A percentile compares a stretch with the other conserved stretches of the same genome.
These are phyloP conservation scores for Suhomyces anneliseae DNA, from an alignment of 1,139 yeast genomes.

Conservation along the genomic window DNA sequence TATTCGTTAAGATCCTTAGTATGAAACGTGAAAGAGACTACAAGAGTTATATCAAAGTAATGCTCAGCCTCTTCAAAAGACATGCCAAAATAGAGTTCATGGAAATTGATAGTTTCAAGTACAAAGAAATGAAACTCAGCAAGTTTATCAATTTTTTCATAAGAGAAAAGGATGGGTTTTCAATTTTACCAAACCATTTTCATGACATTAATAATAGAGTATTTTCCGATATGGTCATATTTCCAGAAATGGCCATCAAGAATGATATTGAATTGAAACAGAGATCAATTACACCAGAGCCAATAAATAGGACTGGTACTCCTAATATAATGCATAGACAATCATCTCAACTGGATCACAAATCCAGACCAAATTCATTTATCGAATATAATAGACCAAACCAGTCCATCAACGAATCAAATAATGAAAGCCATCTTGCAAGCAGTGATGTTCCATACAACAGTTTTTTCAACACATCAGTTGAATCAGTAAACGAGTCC, in stretches of 20 bases:
- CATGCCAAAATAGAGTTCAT: constrained; percentile 24
- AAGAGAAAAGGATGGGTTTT: constrained; percentile 10
- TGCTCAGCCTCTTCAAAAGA: constrained; percentile 27
- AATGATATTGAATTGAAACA: not conserved
- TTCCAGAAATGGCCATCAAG: constrained; percentile 15
- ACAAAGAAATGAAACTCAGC: constrained; percentile 22
- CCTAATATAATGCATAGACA: no score
- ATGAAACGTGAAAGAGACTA: constrained; percentile 9
- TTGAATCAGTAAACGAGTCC: not conserved
- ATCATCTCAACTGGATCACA: no score
- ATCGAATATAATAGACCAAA: not conserved
- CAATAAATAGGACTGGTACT: no score
- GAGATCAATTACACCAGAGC: no score
- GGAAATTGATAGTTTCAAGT: constrained; percentile 20
- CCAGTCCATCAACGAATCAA: not conserved
- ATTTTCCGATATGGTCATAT: constrained; percentile 11
- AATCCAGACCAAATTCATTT: not conserved
- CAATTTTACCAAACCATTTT: constrained; percentile 19
- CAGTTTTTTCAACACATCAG: not conserved
- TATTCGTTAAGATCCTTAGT: constrained; percentile 26
- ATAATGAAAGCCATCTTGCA: no score
- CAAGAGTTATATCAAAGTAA: constrained; percentile 17
- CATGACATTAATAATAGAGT: constrained; percentile 15
- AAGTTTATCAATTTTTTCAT: constrained; percentile 21
- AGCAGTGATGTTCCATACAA: no score